A percentile compares a stretch with the other conserved stretches of the same genome.
These are phyloP conservation scores for Aureobasidium sp. DNA, from an alignment of 2,329 filamentous ascomycete species.

Conservation along the genomic window DNA sequence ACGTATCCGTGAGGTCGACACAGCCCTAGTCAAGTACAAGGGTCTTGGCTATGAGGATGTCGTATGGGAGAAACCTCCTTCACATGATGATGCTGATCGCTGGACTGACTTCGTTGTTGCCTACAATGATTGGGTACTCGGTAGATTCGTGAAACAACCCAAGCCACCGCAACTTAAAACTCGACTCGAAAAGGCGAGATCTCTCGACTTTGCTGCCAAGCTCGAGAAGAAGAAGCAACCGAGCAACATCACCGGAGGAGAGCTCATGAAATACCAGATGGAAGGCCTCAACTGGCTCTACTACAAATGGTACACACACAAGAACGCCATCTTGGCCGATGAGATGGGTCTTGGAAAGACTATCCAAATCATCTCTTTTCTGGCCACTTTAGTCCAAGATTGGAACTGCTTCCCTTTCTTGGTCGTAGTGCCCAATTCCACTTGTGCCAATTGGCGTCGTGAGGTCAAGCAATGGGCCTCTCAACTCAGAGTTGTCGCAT, in stretches of 20 bases:
- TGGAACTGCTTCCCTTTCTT: conserved; percentile 90
- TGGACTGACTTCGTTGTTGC: conserved; percentile 86
- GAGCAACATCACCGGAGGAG: conserved; percentile 74
- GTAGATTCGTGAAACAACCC: conserved; percentile 75
- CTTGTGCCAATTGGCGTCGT: conserved; percentile 96
- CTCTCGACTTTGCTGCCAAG: conserved; percentile 68
- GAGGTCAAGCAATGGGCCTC: conserved; percentile 97
- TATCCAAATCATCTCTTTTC: conserved; percentile 87
- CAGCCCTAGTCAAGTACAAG: conserved; percentile 90
- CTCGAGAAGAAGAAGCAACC: conserved; percentile 80
- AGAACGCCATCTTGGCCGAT: conserved; percentile 93
- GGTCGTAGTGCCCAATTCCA: conserved; percentile 93
- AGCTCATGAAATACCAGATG: conserved; percentile 93
- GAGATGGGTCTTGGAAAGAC: conserved; percentile 99
- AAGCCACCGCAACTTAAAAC: conserved; percentile 63
- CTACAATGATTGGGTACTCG: conserved; percentile 87
- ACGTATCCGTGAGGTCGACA: conserved; percentile 75
- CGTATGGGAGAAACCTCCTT: conserved; percentile 89
- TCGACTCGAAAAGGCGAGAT: conserved; percentile 74
- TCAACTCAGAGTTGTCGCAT: conserved; percentile 87
- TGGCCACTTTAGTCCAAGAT: conserved; percentile 71
- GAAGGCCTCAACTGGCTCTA: conserved; percentile 97
- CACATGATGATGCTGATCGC: conserved; percentile 66
- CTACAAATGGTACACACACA: conserved; percentile 83
- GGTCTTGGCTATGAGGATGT: conserved; percentile 91